Evolutionary conservation across 2,329 filamentous ascomycete species (phyloP).

Genomic region (Aspergillus pseudonomiae): DNA sequence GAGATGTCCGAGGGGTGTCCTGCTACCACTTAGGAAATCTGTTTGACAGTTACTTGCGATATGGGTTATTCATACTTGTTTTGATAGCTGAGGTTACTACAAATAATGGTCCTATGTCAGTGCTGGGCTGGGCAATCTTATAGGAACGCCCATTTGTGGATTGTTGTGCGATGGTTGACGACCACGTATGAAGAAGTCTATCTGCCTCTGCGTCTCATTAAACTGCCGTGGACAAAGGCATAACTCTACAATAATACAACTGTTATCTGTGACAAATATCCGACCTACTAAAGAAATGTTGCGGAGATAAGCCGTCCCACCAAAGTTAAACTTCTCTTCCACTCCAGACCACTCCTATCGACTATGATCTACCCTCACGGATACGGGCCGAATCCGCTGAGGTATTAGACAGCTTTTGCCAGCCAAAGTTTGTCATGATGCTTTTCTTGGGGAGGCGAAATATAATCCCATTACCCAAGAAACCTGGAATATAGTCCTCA

Average conservation of each 20-base stretch:
- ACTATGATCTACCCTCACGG: constrained; percentile 5
- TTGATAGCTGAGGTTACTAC: too few relatives aligned
- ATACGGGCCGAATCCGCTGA: background rate
- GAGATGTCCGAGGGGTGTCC: too few relatives aligned
- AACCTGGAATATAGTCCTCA: background rate
- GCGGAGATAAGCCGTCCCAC: background rate
- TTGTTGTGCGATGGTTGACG: too few relatives aligned
- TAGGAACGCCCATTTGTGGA: too few relatives aligned
- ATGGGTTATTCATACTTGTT: too few relatives aligned
- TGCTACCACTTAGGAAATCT: too few relatives aligned
- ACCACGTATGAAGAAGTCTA: background rate
- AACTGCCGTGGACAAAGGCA: background rate
- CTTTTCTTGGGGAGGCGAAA: background rate
- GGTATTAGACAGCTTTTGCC: background rate
- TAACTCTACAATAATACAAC: background rate
- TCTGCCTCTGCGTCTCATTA: background rate
- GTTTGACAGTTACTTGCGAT: too few relatives aligned
- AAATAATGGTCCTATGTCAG: too few relatives aligned
- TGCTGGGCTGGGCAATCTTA: too few relatives aligned
- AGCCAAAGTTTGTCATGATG: background rate
- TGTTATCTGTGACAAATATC: background rate
- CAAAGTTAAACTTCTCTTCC: background rate
- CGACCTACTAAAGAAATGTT: background rate
- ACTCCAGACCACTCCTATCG: background rate
- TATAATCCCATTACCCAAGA: background rate